Evolutionary conservation across 495 filamentous ascomycete species (phyloP), one percentile per base, ranked within the genome.

Genomic region (Penicillium crystallinum): DNA sequence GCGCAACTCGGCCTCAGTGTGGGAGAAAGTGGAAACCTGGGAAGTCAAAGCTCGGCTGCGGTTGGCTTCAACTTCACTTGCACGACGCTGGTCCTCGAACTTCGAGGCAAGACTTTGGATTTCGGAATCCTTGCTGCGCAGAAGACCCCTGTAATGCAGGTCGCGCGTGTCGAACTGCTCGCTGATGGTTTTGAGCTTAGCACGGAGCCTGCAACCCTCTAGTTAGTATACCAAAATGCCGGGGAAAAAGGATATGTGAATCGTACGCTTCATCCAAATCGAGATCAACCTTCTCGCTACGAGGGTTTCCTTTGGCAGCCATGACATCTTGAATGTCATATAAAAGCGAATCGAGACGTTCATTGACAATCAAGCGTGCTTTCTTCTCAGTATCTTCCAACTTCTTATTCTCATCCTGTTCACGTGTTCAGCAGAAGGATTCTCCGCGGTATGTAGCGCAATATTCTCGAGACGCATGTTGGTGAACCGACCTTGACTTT

Each of bases 151-250:
- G 72, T 95, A 97, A 54, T 96, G 90, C 19, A 95, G 70, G 62
- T 98, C 93, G 19, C 93, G 86, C 37, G 92, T 79, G 67, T 98
- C 93, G 65, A 95, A 96, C 70, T 98, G 93, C 33, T 98, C 92
- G 51, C 90, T 85, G 57, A 98, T 82, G 3, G 88, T 91, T 66
- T 91, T 97, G 71, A 97, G 91, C 56, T 91, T 90, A 54, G 83
- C 79, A 58, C 87, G 88, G 63, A 97, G 89, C 42, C 91, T 95
- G 61, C 45, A 67, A 46, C 53, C 23, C 17, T 25, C 39, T 6
- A 50, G 53, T 57, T 19, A 54, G 55, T 18, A 50, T 42, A n/a
- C 8, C 10, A 2, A 33, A 52, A 7, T 27, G 49, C 36, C 18
- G 18, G 23, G 3, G 25, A 17, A 17, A 19, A 34, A 15, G 6